phyloP scores from a whole-genome alignment of 495 filamentous ascomycete species.

The Trichoderma gamsii region DNA sequence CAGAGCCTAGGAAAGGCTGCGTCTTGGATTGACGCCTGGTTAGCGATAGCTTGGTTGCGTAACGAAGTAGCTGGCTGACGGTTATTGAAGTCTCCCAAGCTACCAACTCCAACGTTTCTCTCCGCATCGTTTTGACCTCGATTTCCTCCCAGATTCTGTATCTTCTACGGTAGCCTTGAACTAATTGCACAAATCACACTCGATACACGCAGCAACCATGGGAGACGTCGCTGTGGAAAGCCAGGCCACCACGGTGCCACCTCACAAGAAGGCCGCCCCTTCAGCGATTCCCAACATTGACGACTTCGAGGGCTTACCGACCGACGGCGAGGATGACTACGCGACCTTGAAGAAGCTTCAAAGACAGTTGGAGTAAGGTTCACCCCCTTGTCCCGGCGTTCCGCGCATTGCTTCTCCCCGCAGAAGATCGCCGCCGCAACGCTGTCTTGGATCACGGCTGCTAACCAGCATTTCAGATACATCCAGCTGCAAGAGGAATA shows the following conservation, averaged over 20 bases:
- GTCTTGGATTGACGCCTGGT: slow-evolving; percentile 8
- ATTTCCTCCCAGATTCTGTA: neutral
- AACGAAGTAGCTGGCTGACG: slow-evolving; percentile 8
- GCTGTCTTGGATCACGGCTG: slow-evolving; percentile 14
- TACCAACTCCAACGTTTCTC: neutral
- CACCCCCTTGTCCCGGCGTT: slow-evolving; percentile 14
- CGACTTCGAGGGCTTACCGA: slow-evolving; percentile 70
- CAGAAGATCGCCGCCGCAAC: neutral
- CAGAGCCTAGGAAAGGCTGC: slow-evolving; percentile 3
- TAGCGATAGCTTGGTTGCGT: slow-evolving; percentile 10
- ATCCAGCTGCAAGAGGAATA: slow-evolving; percentile 99
- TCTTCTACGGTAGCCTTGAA: neutral
- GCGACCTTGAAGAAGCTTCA: slow-evolving; percentile 90
- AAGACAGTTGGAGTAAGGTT: slow-evolving; percentile 76
- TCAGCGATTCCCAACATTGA: slow-evolving; percentile 87
- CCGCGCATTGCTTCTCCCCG: neutral
- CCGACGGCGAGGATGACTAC: slow-evolving; percentile 88
- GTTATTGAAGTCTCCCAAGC: neutral
- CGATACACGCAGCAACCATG: slow-evolving; percentile 48
- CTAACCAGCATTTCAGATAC: slow-evolving; percentile 51
- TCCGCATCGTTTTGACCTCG: neutral
- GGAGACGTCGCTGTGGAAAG: slow-evolving; percentile 79
- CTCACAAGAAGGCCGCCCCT: slow-evolving; percentile 71
- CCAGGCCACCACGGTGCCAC: slow-evolving; percentile 62
- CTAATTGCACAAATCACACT: neutral